phyloP scores from a whole-genome alignment of 306 rosid genomes.

The Sicyos baderoa region DNA sequence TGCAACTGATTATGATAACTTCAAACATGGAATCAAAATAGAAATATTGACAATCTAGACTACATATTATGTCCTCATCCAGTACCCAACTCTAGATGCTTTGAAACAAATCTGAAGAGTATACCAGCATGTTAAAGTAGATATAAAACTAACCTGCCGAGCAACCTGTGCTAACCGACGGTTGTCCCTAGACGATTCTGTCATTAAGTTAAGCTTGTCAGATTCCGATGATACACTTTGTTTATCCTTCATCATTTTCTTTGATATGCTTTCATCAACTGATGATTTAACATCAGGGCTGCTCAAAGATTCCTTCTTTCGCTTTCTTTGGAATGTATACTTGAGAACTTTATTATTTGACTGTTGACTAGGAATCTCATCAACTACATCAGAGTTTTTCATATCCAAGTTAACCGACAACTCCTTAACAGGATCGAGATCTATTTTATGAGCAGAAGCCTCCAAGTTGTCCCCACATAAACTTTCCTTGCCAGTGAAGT shows the following conservation, averaged over 20 bases:
- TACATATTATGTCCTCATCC: neutral
- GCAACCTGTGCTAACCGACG: conserved; percentile 61
- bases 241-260: conserved; percentile 38
- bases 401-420: conserved; percentile 26
- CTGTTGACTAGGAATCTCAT: conserved; percentile 34
- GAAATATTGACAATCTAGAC: neutral
- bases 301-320: conserved; percentile 53
- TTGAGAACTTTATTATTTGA: conserved; percentile 48
- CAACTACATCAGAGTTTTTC: conserved; percentile 36
- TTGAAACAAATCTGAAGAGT: conserved; percentile 4
- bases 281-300: conserved; percentile 34
- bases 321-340: conserved; percentile 73
- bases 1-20: neutral
- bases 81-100: neutral
- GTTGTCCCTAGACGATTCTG: conserved; percentile 52
- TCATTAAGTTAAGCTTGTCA: conserved; percentile 39
- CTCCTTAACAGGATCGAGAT: conserved; percentile 28
- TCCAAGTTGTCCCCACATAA: conserved; percentile 30
- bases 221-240: conserved; percentile 38
- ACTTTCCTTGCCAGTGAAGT: conserved; percentile 36
- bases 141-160: conserved; percentile 54
- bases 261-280: conserved; percentile 30
- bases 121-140: conserved; percentile 21
- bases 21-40: neutral
- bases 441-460: conserved; percentile 30